phyloP scores from a whole-genome alignment of 2,329 filamentous ascomycete species.

The Xylaria polymorpha region DNA sequence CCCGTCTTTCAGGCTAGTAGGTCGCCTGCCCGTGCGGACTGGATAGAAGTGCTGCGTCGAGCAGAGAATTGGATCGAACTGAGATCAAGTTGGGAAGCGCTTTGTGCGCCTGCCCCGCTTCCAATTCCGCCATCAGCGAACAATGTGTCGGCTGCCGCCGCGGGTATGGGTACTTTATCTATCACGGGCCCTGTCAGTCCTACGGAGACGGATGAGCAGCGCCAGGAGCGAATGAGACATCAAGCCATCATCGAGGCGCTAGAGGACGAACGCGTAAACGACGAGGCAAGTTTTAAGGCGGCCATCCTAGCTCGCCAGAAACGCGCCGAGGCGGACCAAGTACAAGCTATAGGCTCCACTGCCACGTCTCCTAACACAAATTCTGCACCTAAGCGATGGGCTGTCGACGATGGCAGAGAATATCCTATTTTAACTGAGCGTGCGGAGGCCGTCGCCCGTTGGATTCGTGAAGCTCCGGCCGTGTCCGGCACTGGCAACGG shows the following conservation, averaged over 20 bases:
- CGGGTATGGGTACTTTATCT: slow-evolving; percentile 53
- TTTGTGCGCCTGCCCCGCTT: slow-evolving; percentile 72
- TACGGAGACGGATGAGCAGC: slow-evolving; percentile 63
- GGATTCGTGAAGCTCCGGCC: slow-evolving; percentile 71
- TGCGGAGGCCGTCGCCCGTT: slow-evolving; percentile 74
- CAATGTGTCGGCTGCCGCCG: slow-evolving; percentile 45
- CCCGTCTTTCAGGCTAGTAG: slow-evolving; percentile 81
- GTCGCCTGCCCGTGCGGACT: slow-evolving; percentile 79
- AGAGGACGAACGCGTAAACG: slow-evolving; percentile 74
- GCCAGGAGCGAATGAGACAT: slow-evolving; percentile 69
- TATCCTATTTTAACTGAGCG: slow-evolving; percentile 77
- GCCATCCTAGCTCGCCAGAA: slow-evolving; percentile 71
- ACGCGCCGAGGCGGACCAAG: slow-evolving; percentile 65
- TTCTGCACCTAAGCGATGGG: slow-evolving; percentile 64
- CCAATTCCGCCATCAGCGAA: slow-evolving; percentile 49
- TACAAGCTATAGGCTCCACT: slow-evolving; percentile 36
- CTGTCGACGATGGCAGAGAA: slow-evolving; percentile 73
- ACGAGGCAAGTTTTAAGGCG: slow-evolving; percentile 73
- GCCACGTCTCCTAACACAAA: slow-evolving; percentile 42
- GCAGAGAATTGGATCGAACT: slow-evolving; percentile 77
- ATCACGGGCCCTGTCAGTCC: slow-evolving; percentile 48
- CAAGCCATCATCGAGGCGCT: slow-evolving; percentile 75
- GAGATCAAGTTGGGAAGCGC: slow-evolving; percentile 72
- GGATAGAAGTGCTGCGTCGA: slow-evolving; percentile 78
- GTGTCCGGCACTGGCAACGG: slow-evolving; percentile 45